Evolutionary conservation across 495 filamentous ascomycete species (phyloP).

Genomic region (Elasticomyces elasticus): DNA sequence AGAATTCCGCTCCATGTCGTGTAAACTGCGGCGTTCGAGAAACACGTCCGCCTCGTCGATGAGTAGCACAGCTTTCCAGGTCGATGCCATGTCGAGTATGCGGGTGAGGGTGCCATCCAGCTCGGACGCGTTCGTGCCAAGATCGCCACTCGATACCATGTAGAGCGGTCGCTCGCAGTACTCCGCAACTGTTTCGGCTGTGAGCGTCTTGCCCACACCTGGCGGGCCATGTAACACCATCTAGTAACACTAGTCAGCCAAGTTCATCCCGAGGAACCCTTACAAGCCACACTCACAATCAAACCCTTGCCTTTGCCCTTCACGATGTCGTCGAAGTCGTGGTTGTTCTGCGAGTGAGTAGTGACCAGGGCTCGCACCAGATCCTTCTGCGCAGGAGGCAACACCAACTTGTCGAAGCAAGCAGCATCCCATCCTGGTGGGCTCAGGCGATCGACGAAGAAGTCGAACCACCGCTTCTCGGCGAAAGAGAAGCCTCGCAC

Average conservation of each 20-base stretch:
- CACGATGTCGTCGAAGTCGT: slow-evolving; percentile 46
- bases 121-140: slow-evolving; percentile 28
- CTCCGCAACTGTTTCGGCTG: slow-evolving; percentile 33
- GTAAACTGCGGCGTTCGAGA: slow-evolving; percentile 40
- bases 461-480: slow-evolving; percentile 37
- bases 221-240: slow-evolving; percentile 34
- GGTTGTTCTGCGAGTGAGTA: slow-evolving; percentile 34
- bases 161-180: slow-evolving; percentile 34
- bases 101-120: slow-evolving; percentile 31
- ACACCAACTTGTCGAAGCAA: slow-evolving; percentile 40
- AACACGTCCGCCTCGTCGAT: slow-evolving; percentile 64
- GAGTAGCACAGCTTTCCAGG: slow-evolving; percentile 40
- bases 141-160: slow-evolving; percentile 33
- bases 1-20: slow-evolving; percentile 34
- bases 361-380: slow-evolving; percentile 42
- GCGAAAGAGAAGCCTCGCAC: slow-evolving; percentile 37
- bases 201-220: slow-evolving; percentile 35
- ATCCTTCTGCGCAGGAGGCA: slow-evolving; percentile 37
- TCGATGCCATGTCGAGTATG: slow-evolving; percentile 33
- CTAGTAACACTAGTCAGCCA: too few species aligned
- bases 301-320: slow-evolving; percentile 39
- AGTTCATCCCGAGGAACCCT: slow-evolving; percentile 43
- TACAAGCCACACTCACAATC: slow-evolving; percentile 29
- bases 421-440: slow-evolving; percentile 33
- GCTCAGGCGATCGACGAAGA: slow-evolving; percentile 13